phyloP scores from a whole-genome alignment of 345 rosid species.

The Laguncularia racemosa region DNA sequence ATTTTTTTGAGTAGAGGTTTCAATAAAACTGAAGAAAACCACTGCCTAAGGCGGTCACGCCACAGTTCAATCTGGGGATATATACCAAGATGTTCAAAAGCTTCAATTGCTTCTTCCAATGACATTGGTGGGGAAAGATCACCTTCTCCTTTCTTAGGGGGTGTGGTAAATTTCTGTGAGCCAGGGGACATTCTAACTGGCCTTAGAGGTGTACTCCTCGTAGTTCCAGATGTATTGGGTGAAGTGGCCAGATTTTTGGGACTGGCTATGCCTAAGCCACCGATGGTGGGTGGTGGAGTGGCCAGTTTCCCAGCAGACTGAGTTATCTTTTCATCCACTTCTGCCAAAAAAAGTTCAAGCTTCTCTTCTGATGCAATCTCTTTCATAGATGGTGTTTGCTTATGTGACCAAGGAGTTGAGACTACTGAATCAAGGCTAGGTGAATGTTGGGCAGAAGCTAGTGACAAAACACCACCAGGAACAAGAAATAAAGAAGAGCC shows the following conservation, averaged over 20 bases:
- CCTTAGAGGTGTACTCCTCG: slow-evolving; percentile 83
- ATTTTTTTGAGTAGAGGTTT: slow-evolving; percentile 72
- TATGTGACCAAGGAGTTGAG: slow-evolving; percentile 80
- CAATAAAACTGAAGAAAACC: slow-evolving; percentile 81
- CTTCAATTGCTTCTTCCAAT: slow-evolving; percentile 76
- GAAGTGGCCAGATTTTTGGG: slow-evolving; percentile 64
- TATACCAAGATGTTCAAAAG: slow-evolving; percentile 65
- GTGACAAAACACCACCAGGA: slow-evolving; percentile 44
- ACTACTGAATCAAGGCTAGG: slow-evolving; percentile 51
- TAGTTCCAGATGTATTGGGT: slow-evolving; percentile 68
- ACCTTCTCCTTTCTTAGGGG: slow-evolving; percentile 96
- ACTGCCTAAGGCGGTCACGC: slow-evolving; percentile 89
- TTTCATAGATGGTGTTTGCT: slow-evolving; percentile 38
- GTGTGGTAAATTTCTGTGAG: slow-evolving; percentile 86
- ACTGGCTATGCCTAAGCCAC: slow-evolving; percentile 59
- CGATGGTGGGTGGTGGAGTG: slow-evolving; percentile 74
- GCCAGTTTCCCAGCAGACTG: slow-evolving; percentile 68
- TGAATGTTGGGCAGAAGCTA: slow-evolving; percentile 48
- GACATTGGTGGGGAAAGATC: slow-evolving; percentile 90
- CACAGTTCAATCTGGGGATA: slow-evolving; percentile 92
- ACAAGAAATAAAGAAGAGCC: slow-evolving; percentile 63
- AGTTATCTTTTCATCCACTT: slow-evolving; percentile 61
- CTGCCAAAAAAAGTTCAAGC: slow-evolving; percentile 79
- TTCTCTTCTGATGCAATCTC: slow-evolving; percentile 83
- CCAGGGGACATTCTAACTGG: slow-evolving; percentile 97